Conservation (phyloP, 176 grass and related monocot species). For the Triticum urartu region DNA sequence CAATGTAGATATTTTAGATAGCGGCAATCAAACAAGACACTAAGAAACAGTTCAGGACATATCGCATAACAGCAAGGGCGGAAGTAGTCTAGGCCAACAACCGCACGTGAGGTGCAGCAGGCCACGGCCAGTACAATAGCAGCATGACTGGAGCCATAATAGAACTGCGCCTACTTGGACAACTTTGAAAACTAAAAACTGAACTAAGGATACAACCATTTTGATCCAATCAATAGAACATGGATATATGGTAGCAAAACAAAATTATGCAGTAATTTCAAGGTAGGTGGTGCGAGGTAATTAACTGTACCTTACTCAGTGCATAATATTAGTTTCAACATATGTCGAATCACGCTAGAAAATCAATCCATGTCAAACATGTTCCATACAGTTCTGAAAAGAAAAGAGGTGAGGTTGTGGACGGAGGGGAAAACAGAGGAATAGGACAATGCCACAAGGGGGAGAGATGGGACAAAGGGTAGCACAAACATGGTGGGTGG, state of each 20-base stretch:
- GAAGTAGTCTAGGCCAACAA: neutral
- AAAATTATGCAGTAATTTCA: neutral
- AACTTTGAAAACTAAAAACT: too few relatives aligned
- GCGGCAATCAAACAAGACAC: neutral
- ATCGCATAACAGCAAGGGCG: too few relatives aligned
- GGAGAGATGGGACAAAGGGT: too few relatives aligned
- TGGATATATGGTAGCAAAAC: neutral
- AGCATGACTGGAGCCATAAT: neutral
- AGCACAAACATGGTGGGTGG: too few relatives aligned
- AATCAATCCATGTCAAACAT: neutral
- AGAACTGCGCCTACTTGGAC: too few relatives aligned
- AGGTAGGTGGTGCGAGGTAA: neutral
- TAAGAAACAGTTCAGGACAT: neutral
- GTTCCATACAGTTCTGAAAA: too few relatives aligned
- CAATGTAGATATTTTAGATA: neutral
- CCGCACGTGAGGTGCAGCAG: neutral
- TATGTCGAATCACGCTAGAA: neutral
- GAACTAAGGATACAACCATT: too few relatives aligned
- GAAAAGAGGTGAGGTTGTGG: too few relatives aligned
- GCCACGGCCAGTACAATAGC: too few relatives aligned
- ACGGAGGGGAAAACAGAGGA: too few relatives aligned
- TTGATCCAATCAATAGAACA: neutral
- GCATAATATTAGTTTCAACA: neutral
- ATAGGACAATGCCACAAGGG: too few relatives aligned
- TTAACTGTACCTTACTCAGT: neutral